Conservation (phyloP, 2,329 filamentous ascomycete species). For the Venturia effusa region DNA sequence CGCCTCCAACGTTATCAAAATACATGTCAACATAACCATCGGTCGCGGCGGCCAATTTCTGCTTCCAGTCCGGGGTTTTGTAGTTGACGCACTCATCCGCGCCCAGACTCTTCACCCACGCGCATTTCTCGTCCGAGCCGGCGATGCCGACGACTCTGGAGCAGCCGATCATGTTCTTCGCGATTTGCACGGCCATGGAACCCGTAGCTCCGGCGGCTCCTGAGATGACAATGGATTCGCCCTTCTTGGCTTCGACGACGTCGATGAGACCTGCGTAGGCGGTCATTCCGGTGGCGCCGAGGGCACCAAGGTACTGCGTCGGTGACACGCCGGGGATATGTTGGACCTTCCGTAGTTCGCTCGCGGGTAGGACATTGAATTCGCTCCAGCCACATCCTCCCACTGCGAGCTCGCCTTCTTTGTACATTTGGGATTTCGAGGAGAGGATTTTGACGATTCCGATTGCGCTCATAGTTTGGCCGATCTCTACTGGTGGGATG, state of each 20-base stretch:
- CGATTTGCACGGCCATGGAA: conserved; percentile 41
- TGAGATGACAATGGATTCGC: conserved; percentile 35
- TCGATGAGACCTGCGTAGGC: conserved; percentile 37
- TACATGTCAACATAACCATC: conserved; percentile 41
- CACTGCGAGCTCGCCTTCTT: conserved; percentile 27
- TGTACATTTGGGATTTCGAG: conserved; percentile 21
- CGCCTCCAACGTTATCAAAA: conserved; percentile 41
- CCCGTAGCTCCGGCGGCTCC: conserved; percentile 40
- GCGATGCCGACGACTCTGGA: conserved; percentile 43
- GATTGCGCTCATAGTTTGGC: conserved; percentile 27
- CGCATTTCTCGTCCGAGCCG: conserved; percentile 41
- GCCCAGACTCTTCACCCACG: conserved; percentile 39
- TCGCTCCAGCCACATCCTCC: conserved; percentile 30
- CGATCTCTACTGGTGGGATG: conserved; percentile 31
- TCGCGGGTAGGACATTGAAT: conserved; percentile 28
- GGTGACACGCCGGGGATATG: conserved; percentile 26
- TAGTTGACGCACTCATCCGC: conserved; percentile 47
- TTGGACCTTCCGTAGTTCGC: conserved; percentile 21
- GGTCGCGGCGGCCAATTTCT: conserved; percentile 37
- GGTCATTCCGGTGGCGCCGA: conserved; percentile 34
- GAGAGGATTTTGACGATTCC: conserved; percentile 29
- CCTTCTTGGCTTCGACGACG: conserved; percentile 26
- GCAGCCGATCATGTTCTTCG: conserved; percentile 36
- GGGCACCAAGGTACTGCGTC: conserved; percentile 36
- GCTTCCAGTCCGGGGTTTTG: conserved; percentile 35